A percentile compares a stretch with the other conserved stretches of the same genome.
Evolutionary conservation across 768 basidiomycete genomes (phyloP).

Genomic region (Leucogyrophana mollusca): DNA sequence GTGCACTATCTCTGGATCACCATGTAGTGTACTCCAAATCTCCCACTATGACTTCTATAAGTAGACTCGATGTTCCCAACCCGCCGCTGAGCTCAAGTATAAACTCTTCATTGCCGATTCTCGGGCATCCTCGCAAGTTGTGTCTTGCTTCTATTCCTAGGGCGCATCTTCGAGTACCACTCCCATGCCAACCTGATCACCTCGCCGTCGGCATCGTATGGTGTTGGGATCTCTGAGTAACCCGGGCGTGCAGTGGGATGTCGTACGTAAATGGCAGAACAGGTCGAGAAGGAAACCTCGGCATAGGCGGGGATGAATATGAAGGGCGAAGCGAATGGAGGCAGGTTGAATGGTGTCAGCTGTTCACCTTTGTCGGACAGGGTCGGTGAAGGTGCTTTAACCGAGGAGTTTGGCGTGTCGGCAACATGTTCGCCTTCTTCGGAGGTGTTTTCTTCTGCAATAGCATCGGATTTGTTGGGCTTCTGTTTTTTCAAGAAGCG

Average conservation of each 20-base stretch:
- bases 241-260: slow-evolving; percentile 97
- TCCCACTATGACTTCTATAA: too few species aligned
- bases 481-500: slow-evolving; percentile 57
- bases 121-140: slow-evolving; percentile 66
- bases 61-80: too few species aligned
- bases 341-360: slow-evolving; percentile 80
- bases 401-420: not conserved
- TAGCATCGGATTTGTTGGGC: not conserved
- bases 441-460: slow-evolving; percentile 1
- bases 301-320: slow-evolving; percentile 93
- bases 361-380: slow-evolving; percentile 5
- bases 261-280: slow-evolving; percentile 89
- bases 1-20: too few species aligned
- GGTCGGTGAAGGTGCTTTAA: too few species aligned
- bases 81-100: too few species aligned
- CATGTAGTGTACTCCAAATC: too few species aligned
- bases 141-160: slow-evolving; percentile 62
- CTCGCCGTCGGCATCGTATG: slow-evolving; percentile 95
- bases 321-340: slow-evolving; percentile 84
- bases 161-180: slow-evolving; percentile 79
- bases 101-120: slow-evolving; percentile 40
- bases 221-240: slow-evolving; percentile 93
- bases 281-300: slow-evolving; percentile 82
- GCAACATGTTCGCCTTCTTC: slow-evolving; percentile 6
- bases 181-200: slow-evolving; percentile 93